These are phyloP conservation scores for Tuctoria greenei DNA, from an alignment of 176 grass and related monocot genomes.

Conservation along the genomic window DNA sequence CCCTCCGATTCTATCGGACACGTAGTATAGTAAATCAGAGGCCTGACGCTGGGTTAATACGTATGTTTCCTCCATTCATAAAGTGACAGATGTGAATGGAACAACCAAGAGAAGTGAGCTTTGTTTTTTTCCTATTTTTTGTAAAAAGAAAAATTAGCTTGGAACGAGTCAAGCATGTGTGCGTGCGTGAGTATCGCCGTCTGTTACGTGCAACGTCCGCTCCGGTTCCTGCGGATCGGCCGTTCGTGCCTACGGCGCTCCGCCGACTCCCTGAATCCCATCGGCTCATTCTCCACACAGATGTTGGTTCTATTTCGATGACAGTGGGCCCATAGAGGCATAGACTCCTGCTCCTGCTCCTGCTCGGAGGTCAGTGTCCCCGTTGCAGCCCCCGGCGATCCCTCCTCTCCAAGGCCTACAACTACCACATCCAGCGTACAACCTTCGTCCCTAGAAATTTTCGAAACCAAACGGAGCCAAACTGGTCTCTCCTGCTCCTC, in stretches of 20 bases:
- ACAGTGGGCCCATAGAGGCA: neutral
- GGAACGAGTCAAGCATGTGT: no score
- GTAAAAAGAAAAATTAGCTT: neutral
- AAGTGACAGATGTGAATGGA: neutral
- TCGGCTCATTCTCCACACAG: no score
- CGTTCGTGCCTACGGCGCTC: no score
- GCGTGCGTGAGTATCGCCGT: no score
- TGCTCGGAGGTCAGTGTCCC: slow-evolving; percentile 19
- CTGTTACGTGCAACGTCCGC: no score
- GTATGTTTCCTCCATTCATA: neutral
- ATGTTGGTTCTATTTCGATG: neutral
- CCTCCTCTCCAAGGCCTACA: no score
- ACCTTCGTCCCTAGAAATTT: neutral
- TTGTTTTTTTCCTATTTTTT: neutral
- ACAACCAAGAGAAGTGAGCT: neutral
- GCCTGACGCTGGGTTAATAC: neutral
- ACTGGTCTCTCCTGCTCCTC: slow-evolving; percentile 20
- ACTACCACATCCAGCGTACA: neutral
- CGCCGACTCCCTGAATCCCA: no score
- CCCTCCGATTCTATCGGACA: neutral
- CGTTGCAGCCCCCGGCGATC: neutral
- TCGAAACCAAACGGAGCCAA: slow-evolving; percentile 27
- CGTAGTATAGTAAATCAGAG: neutral
- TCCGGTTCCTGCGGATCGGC: no score
- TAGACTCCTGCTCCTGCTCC: neutral